Percentiles rank a stretch among this genome's conserved stretches.
These are phyloP conservation scores for Populus nigra DNA, from an alignment of 345 rosid species.

Conservation along the genomic window DNA sequence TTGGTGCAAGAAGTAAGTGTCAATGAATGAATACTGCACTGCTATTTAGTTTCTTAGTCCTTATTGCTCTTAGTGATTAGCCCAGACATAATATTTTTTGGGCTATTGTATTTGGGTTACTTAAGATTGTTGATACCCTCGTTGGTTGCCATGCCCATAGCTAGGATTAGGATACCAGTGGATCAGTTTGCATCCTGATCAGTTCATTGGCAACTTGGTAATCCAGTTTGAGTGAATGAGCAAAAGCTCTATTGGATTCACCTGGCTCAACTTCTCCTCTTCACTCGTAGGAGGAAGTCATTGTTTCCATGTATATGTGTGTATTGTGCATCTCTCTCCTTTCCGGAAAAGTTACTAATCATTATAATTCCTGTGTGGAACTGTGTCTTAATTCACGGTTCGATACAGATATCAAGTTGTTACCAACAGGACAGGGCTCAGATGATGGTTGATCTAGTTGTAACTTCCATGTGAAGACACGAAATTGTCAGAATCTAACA, in stretches of 20 bases:
- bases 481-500: constrained; percentile 68
- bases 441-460: constrained; percentile 83
- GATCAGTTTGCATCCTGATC: constrained; percentile 12
- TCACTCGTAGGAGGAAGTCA: constrained; percentile 15
- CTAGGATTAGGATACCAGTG: constrained; percentile 4
- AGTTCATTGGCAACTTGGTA: constrained; percentile 3
- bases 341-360: constrained; percentile 60
- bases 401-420: constrained; percentile 65
- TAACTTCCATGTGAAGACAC: constrained; percentile 66
- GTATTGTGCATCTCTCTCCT: constrained; percentile 28
- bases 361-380: constrained; percentile 59
- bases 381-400: constrained; percentile 60
- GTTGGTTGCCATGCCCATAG: constrained; percentile 3
- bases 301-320: constrained; percentile 22
- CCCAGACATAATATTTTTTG: constrained; percentile 12
- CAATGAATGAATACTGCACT: constrained; percentile 6
- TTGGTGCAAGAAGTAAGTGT: constrained; percentile 88
- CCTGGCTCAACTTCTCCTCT: constrained; percentile 24
- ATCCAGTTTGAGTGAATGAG: constrained; percentile 20
- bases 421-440: constrained; percentile 64
- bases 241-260: constrained; percentile 12
- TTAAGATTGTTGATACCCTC: constrained; percentile 6
- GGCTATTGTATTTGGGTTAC: constrained; percentile 16
- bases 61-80: background rate
- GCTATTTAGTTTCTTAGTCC: constrained; percentile 1